A percentile compares a stretch with the other conserved stretches of the same genome.
These are phyloP conservation scores for Jacaranda mimosifolia DNA, from an alignment of 257 asterid species.

Conservation along the genomic window DNA sequence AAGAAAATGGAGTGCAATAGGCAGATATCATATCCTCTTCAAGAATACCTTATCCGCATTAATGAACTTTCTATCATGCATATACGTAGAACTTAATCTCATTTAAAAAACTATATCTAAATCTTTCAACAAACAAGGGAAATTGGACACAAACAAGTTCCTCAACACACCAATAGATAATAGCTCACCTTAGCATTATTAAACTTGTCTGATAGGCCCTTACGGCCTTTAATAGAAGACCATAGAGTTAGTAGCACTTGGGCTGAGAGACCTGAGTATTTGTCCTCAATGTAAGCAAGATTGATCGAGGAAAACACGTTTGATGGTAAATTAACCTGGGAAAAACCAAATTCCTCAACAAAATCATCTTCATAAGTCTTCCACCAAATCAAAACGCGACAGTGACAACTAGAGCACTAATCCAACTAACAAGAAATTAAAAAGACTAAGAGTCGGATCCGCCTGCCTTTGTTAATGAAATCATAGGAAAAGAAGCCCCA, in stretches of 20 bases:
- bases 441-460: neutral
- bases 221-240: constrained; percentile 58
- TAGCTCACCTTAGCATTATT: constrained; percentile 53
- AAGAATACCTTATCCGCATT: no score
- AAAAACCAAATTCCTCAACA: constrained; percentile 24
- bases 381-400: neutral
- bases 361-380: neutral
- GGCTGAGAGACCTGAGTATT: constrained; percentile 64
- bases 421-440: neutral
- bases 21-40: neutral
- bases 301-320: constrained; percentile 56
- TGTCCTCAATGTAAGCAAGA: constrained; percentile 58
- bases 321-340: constrained; percentile 53
- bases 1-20: constrained; percentile 18
- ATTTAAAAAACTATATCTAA: neutral
- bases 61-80: no score
- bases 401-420: neutral
- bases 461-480: constrained; percentile 59
- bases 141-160: neutral
- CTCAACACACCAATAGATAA: neutral
- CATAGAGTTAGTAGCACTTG: constrained; percentile 67
- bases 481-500: constrained; percentile 68
- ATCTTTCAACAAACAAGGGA: neutral
- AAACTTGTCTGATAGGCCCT: constrained; percentile 38
- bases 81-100: neutral